Percentiles rank a stretch among this genome's conserved stretches.
Conservation (phyloP, 192 early-diverging fungal species). For the Globomyces pollinis-pini region DNA sequence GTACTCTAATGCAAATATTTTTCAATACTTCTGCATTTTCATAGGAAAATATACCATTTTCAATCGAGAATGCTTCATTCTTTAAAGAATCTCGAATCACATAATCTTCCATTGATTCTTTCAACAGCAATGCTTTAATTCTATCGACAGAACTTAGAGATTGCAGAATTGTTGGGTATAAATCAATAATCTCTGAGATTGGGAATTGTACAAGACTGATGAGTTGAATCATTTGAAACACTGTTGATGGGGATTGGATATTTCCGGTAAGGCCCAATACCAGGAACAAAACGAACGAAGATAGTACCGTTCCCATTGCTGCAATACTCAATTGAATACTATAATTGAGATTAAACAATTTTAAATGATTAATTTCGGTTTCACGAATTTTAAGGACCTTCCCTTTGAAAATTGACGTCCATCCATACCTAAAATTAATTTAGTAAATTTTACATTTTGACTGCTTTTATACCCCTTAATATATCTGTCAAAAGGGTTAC, state of each 20-base stretch:
- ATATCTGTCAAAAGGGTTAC: conserved; percentile 27
- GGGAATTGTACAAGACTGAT: background rate
- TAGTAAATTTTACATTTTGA: conserved; percentile 20
- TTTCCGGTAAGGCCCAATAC: background rate
- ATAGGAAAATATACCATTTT: background rate
- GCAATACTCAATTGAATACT: too few relatives aligned
- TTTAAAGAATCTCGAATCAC: background rate
- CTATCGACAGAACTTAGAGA: background rate
- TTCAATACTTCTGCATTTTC: background rate
- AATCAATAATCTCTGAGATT: background rate
- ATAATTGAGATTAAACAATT: too few relatives aligned
- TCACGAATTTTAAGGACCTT: too few relatives aligned
- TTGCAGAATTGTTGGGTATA: background rate
- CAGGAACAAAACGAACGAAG: too few relatives aligned
- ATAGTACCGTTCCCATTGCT: too few relatives aligned
- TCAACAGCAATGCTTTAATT: background rate
- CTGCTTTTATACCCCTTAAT: conserved; percentile 20
- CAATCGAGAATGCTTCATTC: background rate
- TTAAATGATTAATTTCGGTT: too few relatives aligned
- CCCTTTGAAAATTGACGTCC: too few relatives aligned
- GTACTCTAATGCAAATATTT: conserved; percentile 14
- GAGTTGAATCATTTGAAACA: background rate
- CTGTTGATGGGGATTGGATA: background rate
- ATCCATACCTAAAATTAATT: background rate
- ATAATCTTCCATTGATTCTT: background rate